Conservation (phyloP, 2,329 filamentous ascomycete species). For the Drechslerella dactyloides region DNA sequence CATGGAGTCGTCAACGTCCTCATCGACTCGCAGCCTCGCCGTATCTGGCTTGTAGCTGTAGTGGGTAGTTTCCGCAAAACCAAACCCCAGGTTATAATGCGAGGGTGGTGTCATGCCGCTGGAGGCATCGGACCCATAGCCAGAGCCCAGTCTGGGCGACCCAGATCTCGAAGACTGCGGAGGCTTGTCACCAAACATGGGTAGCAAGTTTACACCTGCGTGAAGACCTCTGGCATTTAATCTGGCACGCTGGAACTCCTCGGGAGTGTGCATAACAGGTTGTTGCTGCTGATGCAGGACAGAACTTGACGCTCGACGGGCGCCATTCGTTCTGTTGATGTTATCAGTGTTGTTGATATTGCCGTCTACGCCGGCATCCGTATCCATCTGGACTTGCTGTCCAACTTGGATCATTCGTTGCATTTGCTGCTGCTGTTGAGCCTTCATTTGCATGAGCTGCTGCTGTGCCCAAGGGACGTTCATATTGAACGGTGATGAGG, state of each 20-base stretch:
- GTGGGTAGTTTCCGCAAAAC: conserved; percentile 28
- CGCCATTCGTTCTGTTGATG: neutral
- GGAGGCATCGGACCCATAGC: conserved; percentile 7
- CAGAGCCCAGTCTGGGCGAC: conserved; percentile 34
- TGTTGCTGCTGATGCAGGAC: conserved; percentile 7
- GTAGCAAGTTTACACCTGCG: conserved; percentile 43
- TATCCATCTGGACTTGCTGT: neutral
- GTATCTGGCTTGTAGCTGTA: conserved; percentile 41
- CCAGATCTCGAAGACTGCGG: conserved; percentile 34
- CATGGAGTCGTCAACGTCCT: conserved; percentile 43
- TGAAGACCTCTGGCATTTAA: conserved; percentile 33
- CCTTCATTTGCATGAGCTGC: conserved; percentile 2
- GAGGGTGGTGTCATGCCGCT: conserved; percentile 3
- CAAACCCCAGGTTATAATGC: conserved; percentile 39
- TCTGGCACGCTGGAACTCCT: conserved; percentile 21
- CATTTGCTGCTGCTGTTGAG: conserved; percentile 9
- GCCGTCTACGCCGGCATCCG: neutral
- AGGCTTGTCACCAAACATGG: conserved; percentile 46
- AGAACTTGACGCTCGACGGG: neutral
- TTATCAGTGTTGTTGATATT: neutral
- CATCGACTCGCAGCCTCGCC: conserved; percentile 15
- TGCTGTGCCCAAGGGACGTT: neutral
- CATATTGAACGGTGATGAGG: conserved; percentile 1
- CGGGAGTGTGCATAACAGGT: conserved; percentile 5
- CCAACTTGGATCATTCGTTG: conserved; percentile 14